A percentile compares a stretch with the other conserved stretches of the same genome.
Evolutionary conservation across 2,329 filamentous ascomycete species (phyloP).

Genomic region (Apiospora phragmitis): DNA sequence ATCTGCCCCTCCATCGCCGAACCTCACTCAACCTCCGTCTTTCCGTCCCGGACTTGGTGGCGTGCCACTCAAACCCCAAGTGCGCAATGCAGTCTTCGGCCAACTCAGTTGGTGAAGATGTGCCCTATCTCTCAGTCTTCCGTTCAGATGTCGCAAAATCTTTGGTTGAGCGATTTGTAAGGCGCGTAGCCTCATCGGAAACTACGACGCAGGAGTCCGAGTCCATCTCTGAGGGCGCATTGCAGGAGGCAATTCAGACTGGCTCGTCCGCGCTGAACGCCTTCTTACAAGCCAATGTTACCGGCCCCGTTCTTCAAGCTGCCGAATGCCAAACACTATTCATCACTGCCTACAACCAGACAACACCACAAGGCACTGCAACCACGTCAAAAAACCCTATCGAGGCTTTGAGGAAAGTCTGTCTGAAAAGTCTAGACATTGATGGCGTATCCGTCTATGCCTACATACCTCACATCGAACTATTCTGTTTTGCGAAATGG

Average conservation of each 20-base stretch:
- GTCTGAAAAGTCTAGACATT: constrained; percentile 69
- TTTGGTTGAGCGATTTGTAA: constrained; percentile 22
- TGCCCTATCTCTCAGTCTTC: constrained; percentile 22
- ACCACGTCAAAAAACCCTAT: constrained; percentile 15
- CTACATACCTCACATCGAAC: constrained; percentile 78
- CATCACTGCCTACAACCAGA: constrained; percentile 30
- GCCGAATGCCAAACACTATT: constrained; percentile 31
- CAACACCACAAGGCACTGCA: constrained; percentile 18
- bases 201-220: not conserved
- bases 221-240: not conserved
- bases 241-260: constrained; percentile 32
- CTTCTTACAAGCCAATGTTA: constrained; percentile 75
- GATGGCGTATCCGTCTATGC: constrained; percentile 88
- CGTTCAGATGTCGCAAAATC: constrained; percentile 14
- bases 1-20: not conserved
- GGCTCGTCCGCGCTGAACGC: constrained; percentile 66
- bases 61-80: not conserved
- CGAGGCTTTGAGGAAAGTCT: constrained; percentile 32
- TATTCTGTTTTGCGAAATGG: constrained; percentile 72
- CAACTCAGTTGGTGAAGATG: constrained; percentile 8
- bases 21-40: not conserved
- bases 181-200: constrained; percentile 13
- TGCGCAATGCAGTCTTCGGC: not conserved
- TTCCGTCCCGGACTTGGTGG: not conserved
- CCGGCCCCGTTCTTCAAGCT: constrained; percentile 63